Evolutionary conservation across 2,329 filamentous ascomycete genomes (phyloP).

Genomic region (Aspergillus pseudonomiae): DNA sequence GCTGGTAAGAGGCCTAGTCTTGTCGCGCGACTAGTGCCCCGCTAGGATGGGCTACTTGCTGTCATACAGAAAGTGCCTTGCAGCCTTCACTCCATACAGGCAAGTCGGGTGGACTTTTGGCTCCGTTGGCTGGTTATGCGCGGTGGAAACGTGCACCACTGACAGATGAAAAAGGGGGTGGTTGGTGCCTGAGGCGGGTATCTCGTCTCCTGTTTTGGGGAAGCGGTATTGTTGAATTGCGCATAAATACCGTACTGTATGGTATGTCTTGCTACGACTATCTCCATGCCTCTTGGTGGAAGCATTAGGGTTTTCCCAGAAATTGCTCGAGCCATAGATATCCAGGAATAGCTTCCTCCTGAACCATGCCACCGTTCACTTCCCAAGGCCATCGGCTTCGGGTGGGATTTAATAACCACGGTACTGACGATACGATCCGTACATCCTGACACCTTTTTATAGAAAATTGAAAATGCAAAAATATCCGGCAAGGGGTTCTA

Average conservation of each 20-base stretch:
- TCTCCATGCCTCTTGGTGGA: background rate
- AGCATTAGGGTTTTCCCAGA: background rate
- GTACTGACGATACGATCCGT: background rate
- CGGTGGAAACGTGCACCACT: background rate
- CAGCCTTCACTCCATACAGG: background rate
- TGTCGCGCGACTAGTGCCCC: background rate
- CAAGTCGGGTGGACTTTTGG: background rate
- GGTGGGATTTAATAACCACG: background rate
- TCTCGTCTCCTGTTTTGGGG: background rate
- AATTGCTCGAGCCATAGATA: background rate
- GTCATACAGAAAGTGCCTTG: background rate
- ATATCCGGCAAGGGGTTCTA: constrained; percentile 1
- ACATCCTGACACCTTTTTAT: background rate
- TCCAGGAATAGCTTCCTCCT: background rate
- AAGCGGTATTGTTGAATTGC: no score
- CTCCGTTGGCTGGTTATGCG: background rate
- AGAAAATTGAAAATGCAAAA: background rate
- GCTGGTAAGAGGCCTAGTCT: background rate
- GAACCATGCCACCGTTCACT: background rate
- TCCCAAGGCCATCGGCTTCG: background rate
- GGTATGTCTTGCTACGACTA: background rate
- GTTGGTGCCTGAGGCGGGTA: background rate
- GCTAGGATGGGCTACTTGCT: background rate
- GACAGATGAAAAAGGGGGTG: background rate
- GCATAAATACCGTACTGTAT: background rate